Evolutionary conservation across 805 yeast genomes (phyloP).

Genomic region (Wilhelminamyces savonicus): DNA sequence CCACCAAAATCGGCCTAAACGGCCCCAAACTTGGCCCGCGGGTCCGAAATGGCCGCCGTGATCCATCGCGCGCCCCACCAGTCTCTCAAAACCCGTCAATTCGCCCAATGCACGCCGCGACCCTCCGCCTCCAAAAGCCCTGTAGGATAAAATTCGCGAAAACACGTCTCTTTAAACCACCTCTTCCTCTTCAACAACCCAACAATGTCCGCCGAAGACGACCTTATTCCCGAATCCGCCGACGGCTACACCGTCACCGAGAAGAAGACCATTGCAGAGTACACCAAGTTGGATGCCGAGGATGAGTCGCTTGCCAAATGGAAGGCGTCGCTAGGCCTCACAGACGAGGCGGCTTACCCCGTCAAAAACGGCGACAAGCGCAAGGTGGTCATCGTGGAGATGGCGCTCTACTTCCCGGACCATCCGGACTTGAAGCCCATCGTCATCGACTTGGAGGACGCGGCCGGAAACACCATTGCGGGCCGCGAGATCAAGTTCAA

Average conservation of each 20-base stretch:
- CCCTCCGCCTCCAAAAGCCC: too few relatives aligned
- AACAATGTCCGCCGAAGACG: constrained; percentile 33
- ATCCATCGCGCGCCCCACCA: too few relatives aligned
- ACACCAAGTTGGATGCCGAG: constrained; percentile 76
- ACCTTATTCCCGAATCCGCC: constrained; percentile 54
- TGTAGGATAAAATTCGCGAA: too few relatives aligned
- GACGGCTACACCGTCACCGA: constrained; percentile 61
- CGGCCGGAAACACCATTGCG: constrained; percentile 46
- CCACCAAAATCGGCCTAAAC: too few relatives aligned
- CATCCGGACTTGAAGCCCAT: constrained; percentile 52
- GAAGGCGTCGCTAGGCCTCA: constrained; percentile 82
- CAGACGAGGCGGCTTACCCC: constrained; percentile 52
- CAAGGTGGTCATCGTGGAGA: constrained; percentile 71
- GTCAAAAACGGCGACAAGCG: constrained; percentile 67
- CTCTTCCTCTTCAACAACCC: too few relatives aligned
- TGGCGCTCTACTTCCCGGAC: constrained; percentile 65
- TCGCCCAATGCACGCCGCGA: too few relatives aligned
- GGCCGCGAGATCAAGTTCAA: constrained; percentile 61
- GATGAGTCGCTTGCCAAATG: constrained; percentile 88
- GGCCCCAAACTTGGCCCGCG: too few relatives aligned
- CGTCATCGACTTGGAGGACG: constrained; percentile 60
- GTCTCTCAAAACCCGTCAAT: too few relatives aligned
- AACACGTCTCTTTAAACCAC: too few relatives aligned
- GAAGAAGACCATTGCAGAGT: constrained; percentile 79
- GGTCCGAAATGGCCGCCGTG: too few relatives aligned